These are phyloP conservation scores for Trapa incisa DNA, from an alignment of 345 rosid species.

Conservation along the genomic window DNA sequence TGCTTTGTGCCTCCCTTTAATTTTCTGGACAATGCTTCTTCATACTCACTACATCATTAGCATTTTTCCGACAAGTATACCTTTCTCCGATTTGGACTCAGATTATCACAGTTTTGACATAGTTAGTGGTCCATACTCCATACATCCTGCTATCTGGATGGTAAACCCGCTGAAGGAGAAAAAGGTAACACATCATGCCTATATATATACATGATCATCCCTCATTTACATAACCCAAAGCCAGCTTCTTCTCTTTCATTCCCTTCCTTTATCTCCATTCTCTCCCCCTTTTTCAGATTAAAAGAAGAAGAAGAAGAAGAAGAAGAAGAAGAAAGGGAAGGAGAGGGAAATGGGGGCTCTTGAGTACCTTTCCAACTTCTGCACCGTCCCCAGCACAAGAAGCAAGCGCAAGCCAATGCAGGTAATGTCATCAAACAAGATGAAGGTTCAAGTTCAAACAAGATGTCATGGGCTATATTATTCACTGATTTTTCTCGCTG, in stretches of 20 bases:
- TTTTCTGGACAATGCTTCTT: background rate
- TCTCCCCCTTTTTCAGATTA: background rate
- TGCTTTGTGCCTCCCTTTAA: background rate
- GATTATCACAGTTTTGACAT: background rate
- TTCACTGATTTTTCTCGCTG: background rate
- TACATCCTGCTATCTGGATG: background rate
- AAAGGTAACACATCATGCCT: background rate
- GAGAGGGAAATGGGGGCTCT: conserved; percentile 63
- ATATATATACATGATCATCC: conserved; percentile 3
- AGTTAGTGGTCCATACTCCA: no score
- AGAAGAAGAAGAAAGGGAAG: background rate
- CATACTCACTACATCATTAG: background rate
- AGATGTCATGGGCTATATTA: no score
- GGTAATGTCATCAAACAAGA: conserved; percentile 20
- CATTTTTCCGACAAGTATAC: background rate
- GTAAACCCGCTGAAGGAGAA: background rate
- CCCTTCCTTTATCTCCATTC: background rate
- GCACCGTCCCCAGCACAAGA: conserved; percentile 53
- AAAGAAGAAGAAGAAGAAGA: conserved; percentile 2
- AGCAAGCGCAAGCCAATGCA: conserved; percentile 84
- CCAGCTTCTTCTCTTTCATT: background rate
- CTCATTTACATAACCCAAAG: background rate
- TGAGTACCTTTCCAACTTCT: conserved; percentile 72
- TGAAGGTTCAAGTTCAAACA: no score
- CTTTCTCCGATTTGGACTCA: background rate